Base-by-base conservation (phyloP, 108 stramenopile genomes). In the Nitzschia sp. region DNA sequence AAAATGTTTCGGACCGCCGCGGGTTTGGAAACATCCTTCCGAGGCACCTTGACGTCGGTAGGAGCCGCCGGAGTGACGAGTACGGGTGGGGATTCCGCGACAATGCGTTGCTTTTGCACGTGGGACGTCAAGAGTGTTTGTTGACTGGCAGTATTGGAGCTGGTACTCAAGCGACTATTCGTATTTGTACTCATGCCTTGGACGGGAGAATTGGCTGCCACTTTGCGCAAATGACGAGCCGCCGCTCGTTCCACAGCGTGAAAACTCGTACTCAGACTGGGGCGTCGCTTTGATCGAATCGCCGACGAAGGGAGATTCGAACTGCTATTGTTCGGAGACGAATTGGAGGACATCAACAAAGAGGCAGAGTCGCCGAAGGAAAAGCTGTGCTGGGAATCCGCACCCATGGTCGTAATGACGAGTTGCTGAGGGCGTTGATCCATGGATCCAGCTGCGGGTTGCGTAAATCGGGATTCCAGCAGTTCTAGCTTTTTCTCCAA, bases 381-480 rank as follows among this genome's bases (percentile, higher is more conserved):
- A 15, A 54, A 54, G 21, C 51, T 54, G 51, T 54, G 65, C 45
- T 33, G 27, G 1, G 65, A 66, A 6, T 28, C 33, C 6, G 58
- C 58, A 53, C 13, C 13, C 13, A 5, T 24, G 23, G 56, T 57
- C 2, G 61, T 46, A 25, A 34, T 34, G n/a, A 34, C 61, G 15
- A 46, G 28, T 47, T 38, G 69, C 31, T 46, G 58, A 24, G 70
- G 36, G 13, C 6, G 38, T 8, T 36, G 61, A 13, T 38, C 38
- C 61, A 42, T 3, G 1, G 35, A 42, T 26, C 23, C 42, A n/a
- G 17, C 71, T 1, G 54, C 26, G 13, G 79, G 79, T 27, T 69
- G 61, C 17, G 80, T 81, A 38, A 85, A 85, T 15, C 85, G 74
- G 23, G 71, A 21, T 74, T 85, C 85, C 38, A 85, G 54, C 23